Conservation (phyloP, 768 basidiomycete genomes). For the Fistulinella prunicolor region DNA sequence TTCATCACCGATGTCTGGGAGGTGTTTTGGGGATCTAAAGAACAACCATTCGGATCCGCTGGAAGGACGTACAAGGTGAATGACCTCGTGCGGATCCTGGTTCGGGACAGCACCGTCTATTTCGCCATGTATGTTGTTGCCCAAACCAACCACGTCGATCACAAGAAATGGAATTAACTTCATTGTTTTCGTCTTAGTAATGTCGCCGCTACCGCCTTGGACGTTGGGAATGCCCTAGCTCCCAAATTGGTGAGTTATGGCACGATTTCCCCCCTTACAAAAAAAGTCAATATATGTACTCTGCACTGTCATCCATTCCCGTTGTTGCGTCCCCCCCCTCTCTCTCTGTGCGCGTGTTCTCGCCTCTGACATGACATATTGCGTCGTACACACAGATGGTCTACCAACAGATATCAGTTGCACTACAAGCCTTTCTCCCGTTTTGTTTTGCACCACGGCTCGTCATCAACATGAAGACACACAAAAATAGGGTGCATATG, state of each 20-base stretch:
- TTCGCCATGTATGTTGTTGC: conserved; percentile 14
- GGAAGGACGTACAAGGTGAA: not conserved
- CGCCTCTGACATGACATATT: no score
- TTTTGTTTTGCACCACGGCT: conserved; percentile 19
- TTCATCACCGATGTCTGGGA: conserved; percentile 4
- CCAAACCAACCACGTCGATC: not conserved
- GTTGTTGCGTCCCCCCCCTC: no score
- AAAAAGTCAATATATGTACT: no score
- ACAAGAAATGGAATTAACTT: no score
- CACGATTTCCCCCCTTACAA: no score
- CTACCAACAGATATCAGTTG: conserved; percentile 3
- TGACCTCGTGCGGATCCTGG: conserved; percentile 12
- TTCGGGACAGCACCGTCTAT: conserved; percentile 20
- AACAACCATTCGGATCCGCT: not conserved
- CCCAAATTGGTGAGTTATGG: conserved; percentile 1
- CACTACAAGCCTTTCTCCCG: conserved; percentile 14
- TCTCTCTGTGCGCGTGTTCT: no score
- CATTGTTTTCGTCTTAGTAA: conserved; percentile 1
- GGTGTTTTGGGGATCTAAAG: not conserved
- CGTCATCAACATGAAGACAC: conserved; percentile 14
- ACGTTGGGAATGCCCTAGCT: not conserved
- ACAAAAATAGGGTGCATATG: conserved; percentile 10
- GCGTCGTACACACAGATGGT: not conserved
- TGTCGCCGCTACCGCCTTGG: conserved; percentile 1
- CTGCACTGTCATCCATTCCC: no score